phyloP scores from a whole-genome alignment of 768 basidiomycete genomes.

The Piloderma croceum region DNA sequence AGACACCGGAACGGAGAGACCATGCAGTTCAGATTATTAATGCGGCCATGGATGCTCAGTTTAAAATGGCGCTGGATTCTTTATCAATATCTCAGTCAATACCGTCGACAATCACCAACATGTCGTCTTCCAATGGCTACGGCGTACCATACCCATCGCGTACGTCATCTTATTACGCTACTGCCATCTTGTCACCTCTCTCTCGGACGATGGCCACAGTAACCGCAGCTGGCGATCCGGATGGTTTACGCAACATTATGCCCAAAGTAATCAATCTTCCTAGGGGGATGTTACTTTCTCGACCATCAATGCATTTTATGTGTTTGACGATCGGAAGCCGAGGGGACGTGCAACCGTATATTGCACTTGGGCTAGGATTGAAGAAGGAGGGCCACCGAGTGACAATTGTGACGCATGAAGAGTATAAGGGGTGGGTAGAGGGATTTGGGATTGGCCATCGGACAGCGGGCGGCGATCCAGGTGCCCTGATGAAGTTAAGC shows the following conservation, averaged over 20 bases:
- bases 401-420: constrained; percentile 53
- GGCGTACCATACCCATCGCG: too few species aligned
- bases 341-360: constrained; percentile 62
- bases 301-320: constrained; percentile 47
- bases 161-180: too few species aligned
- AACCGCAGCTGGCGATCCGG: too few species aligned
- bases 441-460: constrained; percentile 56
- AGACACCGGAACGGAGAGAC: constrained; percentile 33
- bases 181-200: constrained; percentile 40
- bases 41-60: constrained; percentile 7
- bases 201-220: constrained; percentile 35
- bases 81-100: too few species aligned
- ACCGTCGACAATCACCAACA: too few species aligned
- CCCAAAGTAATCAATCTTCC: too few species aligned
- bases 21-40: constrained; percentile 38
- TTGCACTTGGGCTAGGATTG: constrained; percentile 49
- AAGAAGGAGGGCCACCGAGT: constrained; percentile 50
- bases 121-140: too few species aligned
- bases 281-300: too few species aligned
- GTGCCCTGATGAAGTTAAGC: constrained; percentile 59
- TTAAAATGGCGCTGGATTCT: too few species aligned
- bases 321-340: constrained; percentile 63
- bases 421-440: constrained; percentile 51
- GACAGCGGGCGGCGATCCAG: constrained; percentile 64
- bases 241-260: too few species aligned